Conservation (phyloP, 208 protist genomes). For the Wallacemonas sp. region DNA sequence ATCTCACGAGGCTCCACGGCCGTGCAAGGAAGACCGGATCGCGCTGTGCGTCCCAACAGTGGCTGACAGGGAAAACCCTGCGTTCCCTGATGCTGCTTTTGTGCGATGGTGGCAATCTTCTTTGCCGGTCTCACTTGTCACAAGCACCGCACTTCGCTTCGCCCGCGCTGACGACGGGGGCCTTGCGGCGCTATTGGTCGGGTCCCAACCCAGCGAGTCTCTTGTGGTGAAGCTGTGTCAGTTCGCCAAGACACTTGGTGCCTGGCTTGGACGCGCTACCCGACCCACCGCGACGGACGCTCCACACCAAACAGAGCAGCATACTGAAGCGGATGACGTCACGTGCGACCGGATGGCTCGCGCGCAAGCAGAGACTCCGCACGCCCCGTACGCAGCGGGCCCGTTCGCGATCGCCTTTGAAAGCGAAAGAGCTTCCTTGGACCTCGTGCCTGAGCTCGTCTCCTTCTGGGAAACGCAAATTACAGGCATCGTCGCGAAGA, state of each 20-base stretch:
- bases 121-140: slow-evolving; percentile 36
- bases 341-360: too few species aligned
- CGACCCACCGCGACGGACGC: too few species aligned
- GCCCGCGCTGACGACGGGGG: slow-evolving; percentile 41
- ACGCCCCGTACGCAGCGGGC: too few species aligned
- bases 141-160: slow-evolving; percentile 47
- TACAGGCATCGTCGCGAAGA: too few species aligned
- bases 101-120: slow-evolving; percentile 37
- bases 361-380: too few species aligned
- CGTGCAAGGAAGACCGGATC: slow-evolving; percentile 1
- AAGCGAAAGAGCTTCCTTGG: too few species aligned
- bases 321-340: too few species aligned
- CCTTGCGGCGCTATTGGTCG: slow-evolving; percentile 21
- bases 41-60: not conserved
- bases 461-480: too few species aligned
- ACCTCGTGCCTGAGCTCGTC: too few species aligned
- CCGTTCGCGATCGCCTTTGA: too few species aligned
- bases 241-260: not conserved
- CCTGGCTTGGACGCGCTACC: not conserved
- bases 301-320: too few species aligned
- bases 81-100: not conserved
- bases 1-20: not conserved
- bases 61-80: not conserved
- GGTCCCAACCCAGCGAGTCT: not conserved
- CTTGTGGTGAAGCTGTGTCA: not conserved